Evolutionary conservation across 306 rosid species (phyloP).

Genomic region (Dalbergia oliveri): DNA sequence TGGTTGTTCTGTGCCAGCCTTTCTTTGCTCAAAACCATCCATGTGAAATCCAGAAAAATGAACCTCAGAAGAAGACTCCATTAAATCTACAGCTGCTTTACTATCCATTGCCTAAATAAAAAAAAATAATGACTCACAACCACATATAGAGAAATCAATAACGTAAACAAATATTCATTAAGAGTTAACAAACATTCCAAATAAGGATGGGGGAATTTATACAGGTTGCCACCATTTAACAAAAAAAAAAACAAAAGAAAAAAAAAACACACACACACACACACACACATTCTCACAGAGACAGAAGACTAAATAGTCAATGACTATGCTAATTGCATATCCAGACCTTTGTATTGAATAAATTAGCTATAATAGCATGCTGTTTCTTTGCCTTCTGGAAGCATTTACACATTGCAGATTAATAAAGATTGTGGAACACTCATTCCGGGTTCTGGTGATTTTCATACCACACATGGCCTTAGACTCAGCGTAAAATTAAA

Average conservation of each 20-base stretch:
- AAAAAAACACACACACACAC: neutral
- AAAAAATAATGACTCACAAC: constrained; percentile 40
- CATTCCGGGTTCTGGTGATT: constrained; percentile 1
- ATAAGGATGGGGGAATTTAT: constrained; percentile 10
- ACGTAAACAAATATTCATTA: neutral
- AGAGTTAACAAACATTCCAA: neutral
- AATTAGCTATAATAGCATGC: constrained; percentile 6
- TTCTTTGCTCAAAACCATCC: constrained; percentile 75
- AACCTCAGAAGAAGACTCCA: constrained; percentile 93
- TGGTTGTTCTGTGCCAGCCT: constrained; percentile 59
- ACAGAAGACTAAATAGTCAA: neutral
- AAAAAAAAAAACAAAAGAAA: neutral
- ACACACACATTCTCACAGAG: neutral
- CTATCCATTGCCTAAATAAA: constrained; percentile 60
- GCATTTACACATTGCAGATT: neutral
- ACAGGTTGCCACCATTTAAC: neutral
- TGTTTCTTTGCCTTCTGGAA: constrained; percentile 1
- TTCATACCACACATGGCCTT: neutral
- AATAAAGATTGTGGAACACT: constrained; percentile 15
- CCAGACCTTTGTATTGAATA: constrained; percentile 22
- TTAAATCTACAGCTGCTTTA: constrained; percentile 76
- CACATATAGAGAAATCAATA: neutral
- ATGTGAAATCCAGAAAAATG: constrained; percentile 98
- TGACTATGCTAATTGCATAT: constrained; percentile 1
- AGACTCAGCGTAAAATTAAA: neutral